Conservation (phyloP, 2,329 filamentous ascomycete genomes). For the Colletotrichum sp. region DNA sequence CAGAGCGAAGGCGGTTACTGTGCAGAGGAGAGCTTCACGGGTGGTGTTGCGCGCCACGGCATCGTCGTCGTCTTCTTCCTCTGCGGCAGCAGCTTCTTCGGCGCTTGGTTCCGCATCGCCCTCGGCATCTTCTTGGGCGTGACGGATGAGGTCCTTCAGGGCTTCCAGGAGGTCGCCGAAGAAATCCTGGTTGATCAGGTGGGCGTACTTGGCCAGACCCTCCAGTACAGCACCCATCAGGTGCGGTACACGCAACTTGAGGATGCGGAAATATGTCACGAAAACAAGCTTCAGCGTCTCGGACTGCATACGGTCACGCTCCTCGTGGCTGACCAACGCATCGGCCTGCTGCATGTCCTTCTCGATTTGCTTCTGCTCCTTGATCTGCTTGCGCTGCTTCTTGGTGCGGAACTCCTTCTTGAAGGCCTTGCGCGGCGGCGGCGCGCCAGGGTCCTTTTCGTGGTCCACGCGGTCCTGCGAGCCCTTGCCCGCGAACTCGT, state of each 20-base stretch:
- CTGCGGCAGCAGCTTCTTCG: slow-evolving; percentile 36
- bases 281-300: slow-evolving; percentile 97
- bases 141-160: slow-evolving; percentile 87
- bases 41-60: slow-evolving; percentile 71
- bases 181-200: slow-evolving; percentile 98
- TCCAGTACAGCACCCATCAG: slow-evolving; percentile 98
- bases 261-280: slow-evolving; percentile 90
- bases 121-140: slow-evolving; percentile 65
- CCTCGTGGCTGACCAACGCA: slow-evolving; percentile 88
- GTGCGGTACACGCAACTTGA: slow-evolving; percentile 80
- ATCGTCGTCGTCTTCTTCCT: slow-evolving; percentile 52
- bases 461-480: slow-evolving; percentile 78
- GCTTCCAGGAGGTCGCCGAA: slow-evolving; percentile 96
- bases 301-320: slow-evolving; percentile 90
- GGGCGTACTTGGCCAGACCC: slow-evolving; percentile 90
- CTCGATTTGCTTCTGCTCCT: slow-evolving; percentile 85
- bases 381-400: slow-evolving; percentile 79
- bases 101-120: slow-evolving; percentile 45
- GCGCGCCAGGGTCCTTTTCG: slow-evolving; percentile 28
- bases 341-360: slow-evolving; percentile 95
- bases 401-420: slow-evolving; percentile 91
- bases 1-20: slow-evolving; percentile 95
- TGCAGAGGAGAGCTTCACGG: slow-evolving; percentile 89
- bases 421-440: slow-evolving; percentile 59
- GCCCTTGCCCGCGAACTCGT: slow-evolving; percentile 84